Evolutionary conservation across 2,329 filamentous ascomycete species (phyloP), one percentile per base, ranked within the genome.

Genomic region (Venturiaceae sp.): DNA sequence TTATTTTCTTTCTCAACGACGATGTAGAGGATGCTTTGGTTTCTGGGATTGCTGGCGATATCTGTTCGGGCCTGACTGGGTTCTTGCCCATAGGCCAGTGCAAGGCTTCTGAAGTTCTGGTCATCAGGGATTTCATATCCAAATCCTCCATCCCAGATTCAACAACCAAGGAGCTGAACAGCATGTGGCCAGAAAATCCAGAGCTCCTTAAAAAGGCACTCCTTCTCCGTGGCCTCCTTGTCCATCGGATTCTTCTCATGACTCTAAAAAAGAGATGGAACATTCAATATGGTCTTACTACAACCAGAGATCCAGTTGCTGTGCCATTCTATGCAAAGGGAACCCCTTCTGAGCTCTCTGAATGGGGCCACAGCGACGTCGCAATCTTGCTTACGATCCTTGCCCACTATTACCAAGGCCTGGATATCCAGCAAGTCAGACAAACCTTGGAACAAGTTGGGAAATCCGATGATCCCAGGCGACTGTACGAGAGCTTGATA

Each of bases 341-440:
- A 2, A 74, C 78, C 0, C 85, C 86, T 0, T 80, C 78, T 0
- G 78, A 82, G 0, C 77, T 81, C 6, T 80, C 85, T 0, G 86
- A 90, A 65, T 90, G 80, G 67, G 84, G 85, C 0, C 85, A 90
- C 62, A 84, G 85, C 0, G 81, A 90, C 66, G 84, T 86, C 0
- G 77, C 81, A 0, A 84, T 90, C 2, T 34, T 83, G 0, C 72
- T 90, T 1, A 90, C 86, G 0, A 84, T 81, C 13, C 69, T 91
- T 0, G 77, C 80, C 0, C 88, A 86, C 63, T 90, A 90, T 63
- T 86, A 88, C 54, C 68, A 74, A 1, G 85, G 84, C 0, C 26
- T 58, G 60, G 68, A 32, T 52, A 58, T 34, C 32, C 16, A 41
- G 9, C 55, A 61, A 28, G 30, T 67, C 70, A 0, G 44, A 9